Base-by-base conservation (phyloP, 2,329 filamentous ascomycete genomes). In the Diplodia mutila region DNA sequence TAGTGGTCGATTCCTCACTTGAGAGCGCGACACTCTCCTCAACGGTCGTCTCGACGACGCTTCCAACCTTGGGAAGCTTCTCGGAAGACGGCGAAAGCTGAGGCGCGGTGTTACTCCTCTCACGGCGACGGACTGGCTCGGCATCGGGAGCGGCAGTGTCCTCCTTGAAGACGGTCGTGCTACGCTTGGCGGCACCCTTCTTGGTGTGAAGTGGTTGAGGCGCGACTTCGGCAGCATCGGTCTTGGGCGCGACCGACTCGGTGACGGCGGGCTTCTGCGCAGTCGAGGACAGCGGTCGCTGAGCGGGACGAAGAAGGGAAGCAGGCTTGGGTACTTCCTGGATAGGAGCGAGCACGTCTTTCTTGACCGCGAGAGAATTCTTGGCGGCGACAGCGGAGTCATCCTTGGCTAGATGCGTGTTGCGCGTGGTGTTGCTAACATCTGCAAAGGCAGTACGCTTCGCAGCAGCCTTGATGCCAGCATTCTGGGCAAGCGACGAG, bases 391-490 rank as follows among this genome's bases (percentile, higher is more conserved):
- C 75, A 64, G 80, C 81, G 46, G 82, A 82, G 73, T 90, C 88
- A 76, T 91, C 88, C 72, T 87, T 86, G 61, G 76, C 79, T 3
- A 67, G 74, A 72, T 70, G 75, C 34, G 32, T 72, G 74, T 53
- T 75, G 73, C 64, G 79, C 49, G 83, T 75, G 54, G 85, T 89
- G 75, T 94, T 94, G 83, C 91, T 95, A 69, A 95, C 86, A 77
- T 97, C 93, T 61, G 87, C 91, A 79, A 96, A 93, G 14, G 89
- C 92, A 70, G 89, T 89, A 72, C 93, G 89, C 82, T 94, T 95
- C 66, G 89, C 84, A 67, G 87, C 84, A 65, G 85, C 85, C 78
- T 90, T 92, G 71, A 89, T 79, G 48, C 83, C 84, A 68, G 82
- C 84, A 61, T 83, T 84, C 69, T 85, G 82, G 69, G 85, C 76